Evolutionary conservation across 148 eudicot species (phyloP).

Genomic region (Camellia granthamiana): DNA sequence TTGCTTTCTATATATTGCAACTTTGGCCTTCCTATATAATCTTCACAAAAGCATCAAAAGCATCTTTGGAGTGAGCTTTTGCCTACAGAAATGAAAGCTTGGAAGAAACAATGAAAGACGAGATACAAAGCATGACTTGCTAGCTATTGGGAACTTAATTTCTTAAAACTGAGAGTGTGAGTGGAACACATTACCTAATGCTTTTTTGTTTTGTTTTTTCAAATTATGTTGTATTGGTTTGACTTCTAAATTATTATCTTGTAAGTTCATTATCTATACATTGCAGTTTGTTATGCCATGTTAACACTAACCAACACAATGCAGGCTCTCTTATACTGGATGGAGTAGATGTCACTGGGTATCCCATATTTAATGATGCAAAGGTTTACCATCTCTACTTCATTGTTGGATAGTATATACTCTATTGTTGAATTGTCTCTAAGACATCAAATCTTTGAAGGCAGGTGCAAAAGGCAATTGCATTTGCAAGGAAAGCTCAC

Average conservation of each 20-base stretch:
- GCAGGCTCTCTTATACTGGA: slow-evolving; percentile 78
- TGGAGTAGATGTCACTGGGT: slow-evolving; percentile 89
- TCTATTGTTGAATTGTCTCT: slow-evolving; percentile 22
- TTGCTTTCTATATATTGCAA: neutral
- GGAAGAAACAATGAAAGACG: neutral
- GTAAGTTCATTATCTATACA: neutral
- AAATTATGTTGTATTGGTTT: neutral
- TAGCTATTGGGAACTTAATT: neutral
- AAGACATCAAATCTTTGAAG: slow-evolving; percentile 39
- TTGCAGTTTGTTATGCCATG: neutral
- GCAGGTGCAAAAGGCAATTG: slow-evolving; percentile 90
- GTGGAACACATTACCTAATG: neutral
- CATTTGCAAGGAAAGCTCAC: slow-evolving; percentile 87
- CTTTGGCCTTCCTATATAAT: neutral
- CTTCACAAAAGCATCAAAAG: neutral
- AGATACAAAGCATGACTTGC: neutral
- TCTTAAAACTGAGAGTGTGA: neutral
- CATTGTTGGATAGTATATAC: neutral
- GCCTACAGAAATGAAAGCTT: neutral
- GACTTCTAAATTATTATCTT: neutral
- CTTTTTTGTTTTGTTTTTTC: neutral
- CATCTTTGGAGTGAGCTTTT: neutral
- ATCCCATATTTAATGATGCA: slow-evolving; percentile 63
- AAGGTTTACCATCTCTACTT: slow-evolving; percentile 57
- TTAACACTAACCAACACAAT: slow-evolving; percentile 2